These are phyloP conservation scores for Adansonia rubrostipa DNA, from an alignment of 441 rosid genomes.

Conservation along the genomic window DNA sequence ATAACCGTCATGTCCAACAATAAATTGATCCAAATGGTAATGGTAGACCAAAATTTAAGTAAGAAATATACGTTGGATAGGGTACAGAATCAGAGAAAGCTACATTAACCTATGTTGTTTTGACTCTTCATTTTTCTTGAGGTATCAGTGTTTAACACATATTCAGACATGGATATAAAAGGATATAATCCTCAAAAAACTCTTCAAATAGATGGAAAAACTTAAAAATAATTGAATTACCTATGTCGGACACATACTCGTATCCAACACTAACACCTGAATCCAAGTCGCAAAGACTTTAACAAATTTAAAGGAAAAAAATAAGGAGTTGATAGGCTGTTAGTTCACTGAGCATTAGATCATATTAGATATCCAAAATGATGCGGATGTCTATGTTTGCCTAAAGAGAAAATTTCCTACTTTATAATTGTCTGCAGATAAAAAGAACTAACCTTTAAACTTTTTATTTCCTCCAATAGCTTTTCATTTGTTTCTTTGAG, in stretches of 20 bases:
- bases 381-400: background rate
- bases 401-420: background rate
- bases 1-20: constrained; percentile 9
- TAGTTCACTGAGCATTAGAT: background rate
- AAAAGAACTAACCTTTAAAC: constrained; percentile 64
- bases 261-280: too few relatives aligned
- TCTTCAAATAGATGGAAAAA: too few relatives aligned
- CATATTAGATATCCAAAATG: background rate
- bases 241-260: too few relatives aligned
- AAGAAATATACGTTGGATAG: background rate
- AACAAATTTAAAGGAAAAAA: background rate
- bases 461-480: constrained; percentile 74
- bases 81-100: background rate
- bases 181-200: too few relatives aligned
- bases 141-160: too few relatives aligned
- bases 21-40: background rate
- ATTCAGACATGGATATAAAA: too few relatives aligned
- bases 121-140: too few relatives aligned
- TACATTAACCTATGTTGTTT: too few relatives aligned
- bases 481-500: constrained; percentile 79
- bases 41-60: background rate
- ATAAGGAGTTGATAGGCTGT: background rate
- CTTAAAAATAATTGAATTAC: too few relatives aligned
- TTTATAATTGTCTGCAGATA: background rate
- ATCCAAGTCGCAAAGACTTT: too few relatives aligned